Evolutionary conservation across 306 rosid species (phyloP).

Genomic region (Inga oerstediana): DNA sequence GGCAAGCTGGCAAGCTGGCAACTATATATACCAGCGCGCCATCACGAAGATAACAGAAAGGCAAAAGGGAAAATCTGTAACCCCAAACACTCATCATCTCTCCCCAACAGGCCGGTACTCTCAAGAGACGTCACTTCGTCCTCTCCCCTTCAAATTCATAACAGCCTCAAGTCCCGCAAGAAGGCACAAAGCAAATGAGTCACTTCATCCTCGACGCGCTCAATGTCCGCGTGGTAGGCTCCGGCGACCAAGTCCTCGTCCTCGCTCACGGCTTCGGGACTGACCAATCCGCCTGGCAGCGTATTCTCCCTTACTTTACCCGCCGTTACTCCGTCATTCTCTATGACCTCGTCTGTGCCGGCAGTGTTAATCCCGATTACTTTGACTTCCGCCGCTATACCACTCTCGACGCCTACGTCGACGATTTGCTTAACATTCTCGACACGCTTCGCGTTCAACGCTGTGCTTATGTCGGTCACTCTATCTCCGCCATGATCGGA

Average conservation of each 20-base stretch:
- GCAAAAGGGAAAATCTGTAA: not conserved
- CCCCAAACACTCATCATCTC: not conserved
- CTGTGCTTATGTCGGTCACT: conserved; percentile 92
- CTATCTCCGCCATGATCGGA: conserved; percentile 96
- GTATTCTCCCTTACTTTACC: conserved; percentile 72
- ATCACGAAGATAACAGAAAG: too few relatives aligned
- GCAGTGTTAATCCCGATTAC: conserved; percentile 94
- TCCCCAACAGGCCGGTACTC: not conserved
- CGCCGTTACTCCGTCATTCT: conserved; percentile 73
- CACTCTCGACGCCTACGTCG: conserved; percentile 83
- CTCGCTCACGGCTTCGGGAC: conserved; percentile 93
- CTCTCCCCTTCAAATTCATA: not conserved
- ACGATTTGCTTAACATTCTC: conserved; percentile 79
- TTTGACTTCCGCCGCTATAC: conserved; percentile 88
- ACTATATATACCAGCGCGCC: not conserved
- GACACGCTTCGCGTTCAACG: conserved; percentile 60
- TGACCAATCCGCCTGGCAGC: conserved; percentile 97
- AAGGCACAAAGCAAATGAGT: too few relatives aligned
- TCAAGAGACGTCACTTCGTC: not conserved
- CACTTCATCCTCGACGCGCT: conserved; percentile 61
- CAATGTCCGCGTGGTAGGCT: conserved; percentile 80
- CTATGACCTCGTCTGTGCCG: conserved; percentile 99
- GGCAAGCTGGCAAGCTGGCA: not conserved
- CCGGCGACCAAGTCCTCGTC: conserved; percentile 69
- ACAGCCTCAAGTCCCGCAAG: not conserved